Evolutionary conservation across 2,329 filamentous ascomycete species (phyloP), one percentile per base, ranked within the genome.

Genomic region (Venturia carpophila): DNA sequence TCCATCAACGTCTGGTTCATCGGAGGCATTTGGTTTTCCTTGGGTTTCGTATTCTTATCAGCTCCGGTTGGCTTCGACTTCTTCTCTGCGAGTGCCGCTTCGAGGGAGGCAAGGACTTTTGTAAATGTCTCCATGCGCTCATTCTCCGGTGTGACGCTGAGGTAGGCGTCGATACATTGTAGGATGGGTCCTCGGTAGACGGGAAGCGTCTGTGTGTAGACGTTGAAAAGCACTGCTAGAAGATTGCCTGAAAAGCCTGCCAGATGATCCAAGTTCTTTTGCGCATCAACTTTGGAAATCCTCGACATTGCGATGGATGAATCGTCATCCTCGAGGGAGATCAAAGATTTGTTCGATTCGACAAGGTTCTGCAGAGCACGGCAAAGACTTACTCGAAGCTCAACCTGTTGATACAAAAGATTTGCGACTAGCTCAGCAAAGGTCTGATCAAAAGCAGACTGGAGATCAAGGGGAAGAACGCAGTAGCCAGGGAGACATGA

Each of bases 1-100:
- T 99, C 94, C 87, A 99, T 96, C 39, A 99, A 82, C 0, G 93
- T 97, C 76, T 97, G 93, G 64, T 88, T 90, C 63, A 91, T 96
- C 21, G 93, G 93, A 13, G 94, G 94, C 86, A 96, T 91, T 27
- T 52, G 61, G 47, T 52, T 56, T 13, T 64, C 63, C 73, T 89
- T 87, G 70, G 86, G 83, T 71, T 86, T 85, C 64, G 78, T 78
- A 47, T 17, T 34, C 19, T 66, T 64, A 13, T 81, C 82, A 72
- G 87, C 82, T n/a, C 83, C 89, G 71, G 88, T 84, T 39, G 84
- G 78, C 17, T 58, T 58, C 30, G 52, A 37, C 27, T 83, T 81
- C 19, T 79, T 74, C 65, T 84, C 80, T 5, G 79, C 77, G 30
- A 97, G 79, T 43, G 91, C 87, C 0, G 81, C 79, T 65, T 92